Base-by-base conservation (phyloP, 148 eudicot species). In the Nepenthes gracilis region DNA sequence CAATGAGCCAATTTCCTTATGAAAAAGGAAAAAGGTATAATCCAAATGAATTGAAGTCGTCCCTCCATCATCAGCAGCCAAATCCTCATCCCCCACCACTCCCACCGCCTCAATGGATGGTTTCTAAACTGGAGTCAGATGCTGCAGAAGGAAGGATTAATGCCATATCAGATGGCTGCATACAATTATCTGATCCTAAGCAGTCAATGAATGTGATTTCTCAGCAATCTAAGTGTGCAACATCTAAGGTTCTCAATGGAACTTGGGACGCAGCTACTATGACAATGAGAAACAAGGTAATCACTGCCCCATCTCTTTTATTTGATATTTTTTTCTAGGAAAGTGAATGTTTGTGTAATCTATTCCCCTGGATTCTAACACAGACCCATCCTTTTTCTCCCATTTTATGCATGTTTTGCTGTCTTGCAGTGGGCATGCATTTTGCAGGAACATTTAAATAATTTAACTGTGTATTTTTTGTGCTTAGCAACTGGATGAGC, bases 81-180 rank as follows among this genome's bases (percentile, higher is more conserved):
- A 57, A 65, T 11, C 74, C 86, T 57, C 70, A 76, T 47, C 88
- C 85, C 43, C 96, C 98, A 35, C 99, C 99, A 57, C 83, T 86
- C 34, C 96, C 99, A n/a, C 96, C 99, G 58, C 51, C 79, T 58
- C 81, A 88, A 57, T 86, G 99, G 96, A 77, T 87, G 61, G 70
- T 58, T 60, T 76, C 71, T 55, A 84, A 69, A 43, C 33, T 85
- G 33, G 56, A 72, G 54, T 58, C 72, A 10, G 85, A 80, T 68
- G 62, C 61, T 33, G 64, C 43, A 38, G 69, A 53, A 49, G 71
- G 66, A 54, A 75, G 63, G 9, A 77, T 45, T 37, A 59, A 64
- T 51, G 37, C 38, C 36, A 50, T 65, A 34, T 43, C 54, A 60
- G 71, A 70, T 47, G 67, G 65, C 68, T 62, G 35, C 33, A 67